Evolutionary conservation across 2,329 filamentous ascomycete species (phyloP), one percentile per base, ranked within the genome.

Genomic region (Stagonosporopsis vannaccii): DNA sequence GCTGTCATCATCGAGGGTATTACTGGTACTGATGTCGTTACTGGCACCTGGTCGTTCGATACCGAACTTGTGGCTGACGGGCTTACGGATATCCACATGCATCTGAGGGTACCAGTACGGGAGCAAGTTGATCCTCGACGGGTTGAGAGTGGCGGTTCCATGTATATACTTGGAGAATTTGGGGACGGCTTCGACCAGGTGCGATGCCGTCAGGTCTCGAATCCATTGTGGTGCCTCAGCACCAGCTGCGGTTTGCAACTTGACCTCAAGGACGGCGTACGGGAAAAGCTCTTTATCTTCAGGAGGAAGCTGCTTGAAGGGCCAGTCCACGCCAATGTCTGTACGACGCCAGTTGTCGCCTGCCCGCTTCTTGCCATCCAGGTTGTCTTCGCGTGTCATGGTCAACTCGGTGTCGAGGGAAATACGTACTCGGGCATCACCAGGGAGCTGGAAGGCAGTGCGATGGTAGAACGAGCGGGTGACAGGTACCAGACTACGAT

Each of bases 141-240:
- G 93, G 75, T 97, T 96, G 41, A 99, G 79, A 11, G 87, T 90
- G 9, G 94, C 94, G 1, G 89, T 92, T 56, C 95, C 95, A 76
- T 99, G 95, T 56, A 99, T 98, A 76, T 98, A 99, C 79, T 99
- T 99, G 71, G 92, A 97, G 78, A 98, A 99, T 74, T 99, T 99
- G 60, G 95, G 95, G 2, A 99, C 93, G n/a, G 95, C 93, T 79
- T 99, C 95, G 2, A 99, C 95, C 15, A 99, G 84, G 79, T 99
- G 95, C 60, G 92, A 97, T 12, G 91, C 85, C 40, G 92, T 96
- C 47, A 99, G 84, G 72, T 98, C 92, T 20, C 92, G 89, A 67
- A 99, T 94, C 95, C 95, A 99, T 72, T 96, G 90, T 0, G 95
- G 95, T 13, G 95, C 92, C 72, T 97, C 92, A 75, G 97, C 93